Percentiles rank a stretch among this genome's conserved stretches.
Evolutionary conservation across 2,329 filamentous ascomycete genomes (phyloP).

Genomic region (Gaeumannomyces tritici): DNA sequence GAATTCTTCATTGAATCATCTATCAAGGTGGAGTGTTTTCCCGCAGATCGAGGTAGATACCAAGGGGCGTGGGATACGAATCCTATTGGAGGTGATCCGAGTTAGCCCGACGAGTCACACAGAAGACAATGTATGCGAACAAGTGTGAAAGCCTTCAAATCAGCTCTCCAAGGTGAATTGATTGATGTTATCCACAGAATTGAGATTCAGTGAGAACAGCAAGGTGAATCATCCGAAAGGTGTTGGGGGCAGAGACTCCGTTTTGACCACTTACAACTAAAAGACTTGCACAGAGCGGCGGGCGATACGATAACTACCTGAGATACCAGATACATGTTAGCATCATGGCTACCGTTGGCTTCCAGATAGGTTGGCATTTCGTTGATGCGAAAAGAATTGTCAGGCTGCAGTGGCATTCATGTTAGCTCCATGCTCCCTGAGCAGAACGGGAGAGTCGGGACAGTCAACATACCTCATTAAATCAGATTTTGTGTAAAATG

Average conservation of each 20-base stretch:
- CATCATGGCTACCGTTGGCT: neutral
- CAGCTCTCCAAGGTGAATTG: conserved; percentile 56
- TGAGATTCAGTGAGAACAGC: conserved; percentile 38
- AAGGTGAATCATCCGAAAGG: conserved; percentile 40
- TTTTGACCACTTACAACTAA: neutral
- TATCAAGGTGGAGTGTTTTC: too few species aligned
- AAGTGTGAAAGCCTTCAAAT: conserved; percentile 21
- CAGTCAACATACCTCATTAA: conserved; percentile 31
- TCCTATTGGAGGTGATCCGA: neutral
- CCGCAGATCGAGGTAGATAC: too few species aligned
- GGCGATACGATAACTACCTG: neutral
- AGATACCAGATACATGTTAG: neutral
- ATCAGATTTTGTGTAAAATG: conserved; percentile 43
- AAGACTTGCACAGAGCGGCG: neutral
- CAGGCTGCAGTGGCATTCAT: conserved; percentile 7
- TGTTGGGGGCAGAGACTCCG: neutral
- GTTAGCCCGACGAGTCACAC: conserved; percentile 4
- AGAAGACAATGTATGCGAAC: neutral
- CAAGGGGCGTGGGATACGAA: neutral
- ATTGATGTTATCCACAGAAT: conserved; percentile 37
- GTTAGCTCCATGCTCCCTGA: conserved; percentile 6
- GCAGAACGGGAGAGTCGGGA: neutral
- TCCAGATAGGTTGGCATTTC: neutral
- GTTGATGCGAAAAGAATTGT: conserved; percentile 8
- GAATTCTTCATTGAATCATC: neutral